These are phyloP conservation scores for Gardenia jasminoides DNA, from an alignment of 257 asterid genomes.

Conservation along the genomic window DNA sequence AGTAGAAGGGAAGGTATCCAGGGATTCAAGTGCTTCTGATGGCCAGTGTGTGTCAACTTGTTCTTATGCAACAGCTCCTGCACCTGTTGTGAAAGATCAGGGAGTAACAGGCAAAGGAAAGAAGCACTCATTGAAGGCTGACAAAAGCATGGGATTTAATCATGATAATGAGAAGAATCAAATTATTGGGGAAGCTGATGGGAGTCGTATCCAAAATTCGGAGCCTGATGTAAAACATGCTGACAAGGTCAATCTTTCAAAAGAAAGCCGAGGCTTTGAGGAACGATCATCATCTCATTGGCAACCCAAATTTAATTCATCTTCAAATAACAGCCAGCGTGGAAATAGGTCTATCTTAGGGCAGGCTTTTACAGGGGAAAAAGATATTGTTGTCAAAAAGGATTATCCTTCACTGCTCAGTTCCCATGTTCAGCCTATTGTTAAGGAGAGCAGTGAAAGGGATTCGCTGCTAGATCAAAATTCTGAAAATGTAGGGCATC, in stretches of 20 bases:
- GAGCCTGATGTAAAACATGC: conserved; percentile 37
- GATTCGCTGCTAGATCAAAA: conserved; percentile 30
- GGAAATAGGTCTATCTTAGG: conserved; percentile 35
- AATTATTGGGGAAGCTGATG: conserved; percentile 41
- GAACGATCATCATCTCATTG: conserved; percentile 64
- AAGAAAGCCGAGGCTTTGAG: conserved; percentile 47
- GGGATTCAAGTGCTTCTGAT: conserved; percentile 23
- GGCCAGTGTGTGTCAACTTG: conserved; percentile 21
- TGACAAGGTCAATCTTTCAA: conserved; percentile 38
- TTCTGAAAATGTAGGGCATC: conserved; percentile 34
- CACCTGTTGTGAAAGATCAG: conserved; percentile 49
- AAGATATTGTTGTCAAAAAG: conserved; percentile 35
- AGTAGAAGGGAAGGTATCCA: conserved; percentile 30
- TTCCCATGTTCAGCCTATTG: conserved; percentile 29
- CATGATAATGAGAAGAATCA: conserved; percentile 36
- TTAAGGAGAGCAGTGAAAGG: conserved; percentile 25
- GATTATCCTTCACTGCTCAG: conserved; percentile 42
- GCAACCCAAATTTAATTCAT: conserved; percentile 66
- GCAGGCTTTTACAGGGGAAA: conserved; percentile 38
- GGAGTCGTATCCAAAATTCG: conserved; percentile 30
- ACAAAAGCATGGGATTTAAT: conserved; percentile 40
- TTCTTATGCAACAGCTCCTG: conserved; percentile 29
- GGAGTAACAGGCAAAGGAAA: conserved; percentile 60
- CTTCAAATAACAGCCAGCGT: conserved; percentile 38
- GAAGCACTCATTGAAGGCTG: conserved; percentile 42